A percentile compares a stretch with the other conserved stretches of the same genome.
These are phyloP conservation scores for Trichoderma sp. DNA, from an alignment of 2,329 filamentous ascomycete species.

Conservation along the genomic window DNA sequence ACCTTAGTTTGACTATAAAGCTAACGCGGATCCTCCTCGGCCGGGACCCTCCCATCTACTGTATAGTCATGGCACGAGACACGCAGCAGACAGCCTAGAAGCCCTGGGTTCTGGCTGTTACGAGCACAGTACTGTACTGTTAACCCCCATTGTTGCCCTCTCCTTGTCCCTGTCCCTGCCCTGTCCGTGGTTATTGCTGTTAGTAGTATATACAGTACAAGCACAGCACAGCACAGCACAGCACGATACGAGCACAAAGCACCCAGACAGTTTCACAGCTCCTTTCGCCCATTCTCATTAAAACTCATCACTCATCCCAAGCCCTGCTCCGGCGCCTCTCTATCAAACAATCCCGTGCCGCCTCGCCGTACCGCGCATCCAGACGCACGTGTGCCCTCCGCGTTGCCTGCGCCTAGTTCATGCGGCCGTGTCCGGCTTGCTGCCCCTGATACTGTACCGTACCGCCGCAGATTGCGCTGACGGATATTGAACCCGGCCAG, in stretches of 20 bases:
- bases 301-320: background rate
- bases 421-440: slow-evolving; percentile 9
- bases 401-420: slow-evolving; percentile 11
- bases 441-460: slow-evolving; percentile 14
- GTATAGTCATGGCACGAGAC: slow-evolving; percentile 45
- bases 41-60: slow-evolving; percentile 31
- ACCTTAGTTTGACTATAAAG: slow-evolving; percentile 35
- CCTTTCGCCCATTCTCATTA: background rate
- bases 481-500: slow-evolving; percentile 7
- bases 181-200: background rate
- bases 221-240: no score
- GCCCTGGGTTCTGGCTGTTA: background rate
- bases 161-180: background rate
- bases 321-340: background rate
- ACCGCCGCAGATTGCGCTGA: background rate
- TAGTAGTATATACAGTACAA: background rate
- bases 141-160: background rate
- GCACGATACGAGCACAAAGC: no score
- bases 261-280: background rate
- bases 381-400: slow-evolving; percentile 2
- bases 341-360: slow-evolving; percentile 5
- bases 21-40: slow-evolving; percentile 36
- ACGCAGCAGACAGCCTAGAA: slow-evolving; percentile 31
- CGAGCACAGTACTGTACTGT: no score
- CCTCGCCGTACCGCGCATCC: background rate